Conservation (phyloP, 768 basidiomycete species). For the Boletus subparvulus region DNA sequence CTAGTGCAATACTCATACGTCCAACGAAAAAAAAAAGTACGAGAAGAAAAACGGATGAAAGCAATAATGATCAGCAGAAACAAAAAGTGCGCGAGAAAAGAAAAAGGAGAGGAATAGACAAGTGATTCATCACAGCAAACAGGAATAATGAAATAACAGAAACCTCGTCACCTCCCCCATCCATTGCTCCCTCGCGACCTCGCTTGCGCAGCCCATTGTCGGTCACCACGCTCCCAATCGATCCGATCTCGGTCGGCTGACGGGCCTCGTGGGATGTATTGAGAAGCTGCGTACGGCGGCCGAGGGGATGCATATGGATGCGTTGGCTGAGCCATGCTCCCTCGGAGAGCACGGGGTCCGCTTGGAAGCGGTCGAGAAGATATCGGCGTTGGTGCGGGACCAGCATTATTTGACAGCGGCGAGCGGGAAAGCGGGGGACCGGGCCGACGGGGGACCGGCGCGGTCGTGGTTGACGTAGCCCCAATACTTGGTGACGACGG, state of each 20-base stretch:
- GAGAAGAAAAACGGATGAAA: conserved; percentile 16
- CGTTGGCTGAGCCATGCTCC: conserved; percentile 23
- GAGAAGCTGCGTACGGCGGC: conserved; percentile 29
- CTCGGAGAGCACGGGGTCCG: conserved; percentile 41
- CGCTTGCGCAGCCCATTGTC: conserved; percentile 30
- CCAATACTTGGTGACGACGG: conserved; percentile 26
- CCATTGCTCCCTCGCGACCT: conserved; percentile 37
- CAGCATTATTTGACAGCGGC: conserved; percentile 22
- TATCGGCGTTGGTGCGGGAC: conserved; percentile 20
- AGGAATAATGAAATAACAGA: conserved; percentile 6
- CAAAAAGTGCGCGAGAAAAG: background rate
- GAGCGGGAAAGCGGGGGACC: conserved; percentile 34
- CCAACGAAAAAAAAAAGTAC: background rate
- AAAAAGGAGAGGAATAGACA: background rate
- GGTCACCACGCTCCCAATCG: conserved; percentile 47
- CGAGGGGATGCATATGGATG: conserved; percentile 19
- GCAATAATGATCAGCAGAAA: conserved; percentile 35
- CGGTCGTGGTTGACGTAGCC: conserved; percentile 22
- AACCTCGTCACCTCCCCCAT: conserved; percentile 28
- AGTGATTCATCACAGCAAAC: conserved; percentile 11
- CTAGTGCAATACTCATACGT: conserved; percentile 10
- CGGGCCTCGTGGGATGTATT: conserved; percentile 49
- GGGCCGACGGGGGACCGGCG: conserved; percentile 29
- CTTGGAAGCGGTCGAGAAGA: conserved; percentile 38
- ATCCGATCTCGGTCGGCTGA: conserved; percentile 50